A percentile compares a stretch with the other conserved stretches of the same genome.
phyloP scores from a whole-genome alignment of 441 rosid genomes.

The Corymbia citriodora region DNA sequence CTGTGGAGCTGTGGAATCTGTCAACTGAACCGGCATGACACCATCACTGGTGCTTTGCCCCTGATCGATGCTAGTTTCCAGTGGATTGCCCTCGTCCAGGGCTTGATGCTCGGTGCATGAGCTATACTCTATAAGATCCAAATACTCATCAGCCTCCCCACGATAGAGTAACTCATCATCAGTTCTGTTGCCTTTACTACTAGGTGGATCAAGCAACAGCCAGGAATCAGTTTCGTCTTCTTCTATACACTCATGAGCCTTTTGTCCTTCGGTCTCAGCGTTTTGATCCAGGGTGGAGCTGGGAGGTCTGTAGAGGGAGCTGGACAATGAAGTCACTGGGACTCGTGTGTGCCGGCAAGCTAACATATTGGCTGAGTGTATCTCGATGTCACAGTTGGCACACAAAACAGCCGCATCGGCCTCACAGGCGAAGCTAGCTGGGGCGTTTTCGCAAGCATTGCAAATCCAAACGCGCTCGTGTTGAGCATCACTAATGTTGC shows the following conservation, averaged over 20 bases:
- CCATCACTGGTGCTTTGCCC: background rate
- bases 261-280: background rate
- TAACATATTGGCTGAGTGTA: constrained; percentile 20
- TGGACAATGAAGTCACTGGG: constrained; percentile 10
- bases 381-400: constrained; percentile 18
- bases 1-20: background rate
- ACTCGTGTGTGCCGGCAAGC: constrained; percentile 14
- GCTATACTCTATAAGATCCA: constrained; percentile 7
- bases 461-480: constrained; percentile 28
- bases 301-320: background rate
- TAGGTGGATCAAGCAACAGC: constrained; percentile 22
- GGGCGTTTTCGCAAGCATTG: constrained; percentile 19
- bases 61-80: background rate
- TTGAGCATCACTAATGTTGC: background rate
- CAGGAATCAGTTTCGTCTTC: constrained; percentile 23
- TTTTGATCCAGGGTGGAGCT: constrained; percentile 1
- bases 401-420: constrained; percentile 32
- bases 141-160: constrained; percentile 9
- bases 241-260: background rate
- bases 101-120: constrained; percentile 4
- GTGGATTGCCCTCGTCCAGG: background rate
- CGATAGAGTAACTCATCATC: constrained; percentile 6
- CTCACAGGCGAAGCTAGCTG: constrained; percentile 24
- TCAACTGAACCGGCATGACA: background rate
- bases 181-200: constrained; percentile 4